phyloP scores from a whole-genome alignment of 495 filamentous ascomycete species.

The Podospora pseudoanserina region DNA sequence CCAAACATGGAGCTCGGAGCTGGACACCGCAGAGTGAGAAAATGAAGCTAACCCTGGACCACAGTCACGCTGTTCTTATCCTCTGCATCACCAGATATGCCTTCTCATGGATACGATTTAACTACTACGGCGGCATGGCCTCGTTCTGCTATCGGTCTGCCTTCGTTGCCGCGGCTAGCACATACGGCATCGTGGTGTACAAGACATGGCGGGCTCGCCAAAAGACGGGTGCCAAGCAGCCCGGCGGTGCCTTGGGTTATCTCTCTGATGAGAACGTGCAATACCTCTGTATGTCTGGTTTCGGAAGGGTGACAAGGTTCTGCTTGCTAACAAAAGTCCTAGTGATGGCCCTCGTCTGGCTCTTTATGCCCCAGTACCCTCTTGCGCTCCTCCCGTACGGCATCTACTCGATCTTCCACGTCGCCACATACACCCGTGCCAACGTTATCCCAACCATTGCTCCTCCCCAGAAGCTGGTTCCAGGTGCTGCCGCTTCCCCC shows the following conservation, averaged over 20 bases:
- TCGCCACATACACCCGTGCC: constrained; percentile 74
- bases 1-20: not conserved
- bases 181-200: constrained; percentile 99
- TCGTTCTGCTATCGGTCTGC: constrained; percentile 81
- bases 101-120: constrained; percentile 79
- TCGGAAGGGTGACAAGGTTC: constrained; percentile 5
- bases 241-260: constrained; percentile 58
- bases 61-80: constrained; percentile 78
- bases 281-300: constrained; percentile 72
- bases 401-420: constrained; percentile 98
- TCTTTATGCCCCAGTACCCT: constrained; percentile 82
- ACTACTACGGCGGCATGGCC: constrained; percentile 69
- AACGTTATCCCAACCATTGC: constrained; percentile 65
- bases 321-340: constrained; percentile 11
- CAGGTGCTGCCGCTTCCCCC: constrained; percentile 53
- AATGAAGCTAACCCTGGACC: constrained; percentile 1
- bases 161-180: constrained; percentile 81
- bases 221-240: constrained; percentile 56
- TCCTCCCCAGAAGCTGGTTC: constrained; percentile 40
- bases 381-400: constrained; percentile 90
- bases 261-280: constrained; percentile 93
- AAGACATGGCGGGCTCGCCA: constrained; percentile 87
- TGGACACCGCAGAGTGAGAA: not conserved
- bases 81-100: constrained; percentile 76
- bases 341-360: constrained; percentile 97